Evolutionary conservation across 2,329 filamentous ascomycete genomes (phyloP), one percentile per base, ranked within the genome.

Genomic region (Penicillium sp.): DNA sequence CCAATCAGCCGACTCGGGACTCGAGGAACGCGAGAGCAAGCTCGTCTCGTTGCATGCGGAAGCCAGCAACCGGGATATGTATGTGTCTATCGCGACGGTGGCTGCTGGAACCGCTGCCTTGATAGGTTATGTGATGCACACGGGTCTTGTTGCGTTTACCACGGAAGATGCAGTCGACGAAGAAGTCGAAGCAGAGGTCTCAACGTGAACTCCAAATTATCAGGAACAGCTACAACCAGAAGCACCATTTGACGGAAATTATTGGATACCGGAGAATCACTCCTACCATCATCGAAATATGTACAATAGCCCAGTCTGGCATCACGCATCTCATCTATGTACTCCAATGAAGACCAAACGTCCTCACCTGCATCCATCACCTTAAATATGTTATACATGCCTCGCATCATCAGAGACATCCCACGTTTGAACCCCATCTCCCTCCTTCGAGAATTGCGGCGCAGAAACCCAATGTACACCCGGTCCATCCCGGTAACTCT

Each of bases 51-150:
- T 46, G 6, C 51, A 48, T 39, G 55, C 49, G 3, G 46, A 48
- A 17, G 41, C 50, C 0, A 53, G 50, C 25, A 59, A 57, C 27
- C 60, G 54, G 29, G 64, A 68, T 35, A 45, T 62, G 14, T 55
- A 60, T 31, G 35, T 61, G 2, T 66, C 65, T 3, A 52, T 65
- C 20, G 64, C 54, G 13, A 50, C 61, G 8, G 62, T 60, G 9
- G 50, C 57, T 29, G 61, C 55, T 12, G 62, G 61, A 3, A 31
- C 62, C 25, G 59, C 55, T 9, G 54, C 61, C 17, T 47, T 67
- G 31, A 45, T 64, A 23, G 61, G 62, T 12, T 68, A 67, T 38
- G 51, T 65, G 54, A 37, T 59, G 4, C 52, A 60, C 22, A 45
- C 53, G 13, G 64, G 64, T 2, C 35, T 61, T 12, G 40, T 61